Evolutionary conservation across 1,284 basidiomycete genomes (phyloP).

Genomic region (Moniliophthora roreri): DNA sequence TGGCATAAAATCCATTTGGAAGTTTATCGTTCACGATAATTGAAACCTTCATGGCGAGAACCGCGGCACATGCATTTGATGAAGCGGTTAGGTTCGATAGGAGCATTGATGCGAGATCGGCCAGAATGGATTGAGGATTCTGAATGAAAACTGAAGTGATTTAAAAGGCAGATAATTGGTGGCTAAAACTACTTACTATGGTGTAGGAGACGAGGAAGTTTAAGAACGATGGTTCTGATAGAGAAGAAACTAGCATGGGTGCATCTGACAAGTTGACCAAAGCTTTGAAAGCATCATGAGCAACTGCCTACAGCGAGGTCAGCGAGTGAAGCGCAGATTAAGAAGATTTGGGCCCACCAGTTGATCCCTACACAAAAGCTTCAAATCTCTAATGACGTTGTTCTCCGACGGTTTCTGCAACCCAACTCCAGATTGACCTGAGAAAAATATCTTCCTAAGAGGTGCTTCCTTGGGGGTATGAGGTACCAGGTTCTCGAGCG

Average conservation of each 20-base stretch:
- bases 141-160: slow-evolving; percentile 29
- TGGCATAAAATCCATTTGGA: slow-evolving; percentile 58
- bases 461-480: slow-evolving; percentile 77
- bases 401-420: slow-evolving; percentile 63
- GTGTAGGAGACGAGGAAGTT: slow-evolving; percentile 90
- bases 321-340: slow-evolving; percentile 11
- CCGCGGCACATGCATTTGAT: slow-evolving; percentile 62
- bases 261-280: slow-evolving; percentile 94
- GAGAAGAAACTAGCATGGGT: slow-evolving; percentile 63
- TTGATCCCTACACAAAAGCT: slow-evolving; percentile 85
- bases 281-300: slow-evolving; percentile 94
- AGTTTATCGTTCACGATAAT: slow-evolving; percentile 51
- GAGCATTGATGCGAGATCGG: slow-evolving; percentile 95
- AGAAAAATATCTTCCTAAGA: slow-evolving; percentile 75
- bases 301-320: slow-evolving; percentile 64
- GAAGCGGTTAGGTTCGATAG: slow-evolving; percentile 92
- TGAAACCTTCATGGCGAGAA: slow-evolving; percentile 70
- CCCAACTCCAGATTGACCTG: slow-evolving; percentile 53
- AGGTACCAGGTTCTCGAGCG: slow-evolving; percentile 80
- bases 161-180: background rate
- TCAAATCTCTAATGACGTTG: slow-evolving; percentile 75
- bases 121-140: slow-evolving; percentile 88
- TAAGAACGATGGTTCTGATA: slow-evolving; percentile 79
- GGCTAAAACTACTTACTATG: slow-evolving; percentile 57
- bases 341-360: slow-evolving; percentile 46